Base-by-base conservation (phyloP, 371 early-diverging fungal genomes). In the Zopfochytrium polystomum region DNA sequence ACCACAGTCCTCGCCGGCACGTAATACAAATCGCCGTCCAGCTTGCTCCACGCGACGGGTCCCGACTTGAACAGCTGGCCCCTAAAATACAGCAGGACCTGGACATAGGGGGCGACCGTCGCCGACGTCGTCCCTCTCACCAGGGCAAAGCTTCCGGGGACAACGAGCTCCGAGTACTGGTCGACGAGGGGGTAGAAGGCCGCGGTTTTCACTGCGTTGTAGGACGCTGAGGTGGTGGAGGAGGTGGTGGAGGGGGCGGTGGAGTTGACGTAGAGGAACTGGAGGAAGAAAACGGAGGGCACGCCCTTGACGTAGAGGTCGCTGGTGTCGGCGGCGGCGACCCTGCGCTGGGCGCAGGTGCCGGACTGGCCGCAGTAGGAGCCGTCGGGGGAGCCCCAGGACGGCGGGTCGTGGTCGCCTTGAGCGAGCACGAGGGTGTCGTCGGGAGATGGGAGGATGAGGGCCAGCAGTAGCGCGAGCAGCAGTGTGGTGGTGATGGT, bases 171-270 rank as follows among this genome's bases (percentile, higher is more conserved):
- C 29, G 61, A 45, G 42, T 75, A 75, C 31, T 72, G 69, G 44
- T 75, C 75, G 18, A 75, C 75, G 18, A 23, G 20, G 1, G 75
- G 75, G 54, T 64, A 75, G 55, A 72, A 75, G 9, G 66, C 49
- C 1, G 68, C 68, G 18, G 72, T 70, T 34, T 53, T 38, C 3
- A 62, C 44, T 3, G 32, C 32, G 44, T 33, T 60, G n/a, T 48
- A 60, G 1, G 55, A 52, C n/a, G 68, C 43, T n/a, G 48, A 50
- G 20, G 7, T 9, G 22, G 32, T n/a, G 52, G 49, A 30, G 29
- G 55, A 18, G 45, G n/a, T 42, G 13, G 13, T 42, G 15, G n/a
- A 15, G 42, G 13, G 42, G n/a, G n/a, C n/a, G 35, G 9, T 31
- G 20, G 47, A 26, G 38, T 54, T 55, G 3, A 48, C 33, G 57